Evolutionary conservation across 371 early-diverging fungal genomes (phyloP).

Genomic region (Dipsacomyces acuminosporus): DNA sequence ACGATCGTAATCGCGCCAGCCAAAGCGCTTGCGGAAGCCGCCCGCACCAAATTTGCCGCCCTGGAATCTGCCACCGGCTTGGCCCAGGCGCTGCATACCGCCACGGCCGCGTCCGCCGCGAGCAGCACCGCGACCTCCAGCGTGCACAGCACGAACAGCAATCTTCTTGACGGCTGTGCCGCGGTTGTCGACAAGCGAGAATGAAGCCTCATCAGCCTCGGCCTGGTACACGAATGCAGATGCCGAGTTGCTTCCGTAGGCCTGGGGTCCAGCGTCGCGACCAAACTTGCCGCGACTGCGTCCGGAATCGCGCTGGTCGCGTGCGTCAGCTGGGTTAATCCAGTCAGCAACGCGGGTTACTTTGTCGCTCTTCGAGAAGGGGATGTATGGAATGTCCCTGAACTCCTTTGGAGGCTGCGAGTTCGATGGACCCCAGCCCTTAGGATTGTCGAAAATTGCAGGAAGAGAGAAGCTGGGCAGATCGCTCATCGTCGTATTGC

Average conservation of each 20-base stretch:
- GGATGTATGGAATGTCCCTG: slow-evolving; percentile 90
- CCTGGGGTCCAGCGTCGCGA: slow-evolving; percentile 57
- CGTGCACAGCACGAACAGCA: slow-evolving; percentile 49
- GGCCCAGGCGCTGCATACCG: slow-evolving; percentile 49
- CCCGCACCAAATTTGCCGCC: slow-evolving; percentile 20
- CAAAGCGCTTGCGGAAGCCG: slow-evolving; percentile 37
- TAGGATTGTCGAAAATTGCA: slow-evolving; percentile 59
- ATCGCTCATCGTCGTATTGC: slow-evolving; percentile 27
- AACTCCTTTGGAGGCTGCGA: slow-evolving; percentile 56
- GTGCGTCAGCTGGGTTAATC: slow-evolving; percentile 60
- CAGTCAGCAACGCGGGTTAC: slow-evolving; percentile 93
- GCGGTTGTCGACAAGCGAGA: slow-evolving; percentile 92
- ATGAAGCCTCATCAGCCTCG: slow-evolving; percentile 90
- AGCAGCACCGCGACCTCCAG: slow-evolving; percentile 26
- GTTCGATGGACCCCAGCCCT: slow-evolving; percentile 73
- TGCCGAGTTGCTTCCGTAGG: slow-evolving; percentile 81
- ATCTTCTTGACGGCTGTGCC: slow-evolving; percentile 64
- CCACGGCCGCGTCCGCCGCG: slow-evolving; percentile 45
- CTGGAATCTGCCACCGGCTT: slow-evolving; percentile 6
- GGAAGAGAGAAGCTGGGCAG: slow-evolving; percentile 63
- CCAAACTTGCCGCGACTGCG: slow-evolving; percentile 24
- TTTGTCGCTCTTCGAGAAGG: slow-evolving; percentile 92
- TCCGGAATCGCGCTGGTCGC: slow-evolving; percentile 60
- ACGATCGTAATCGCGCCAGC: slow-evolving; percentile 37
- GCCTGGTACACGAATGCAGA: slow-evolving; percentile 87